Evolutionary conservation across 2,329 filamentous ascomycete species (phyloP).

Genomic region (Sporothrix mexicana): DNA sequence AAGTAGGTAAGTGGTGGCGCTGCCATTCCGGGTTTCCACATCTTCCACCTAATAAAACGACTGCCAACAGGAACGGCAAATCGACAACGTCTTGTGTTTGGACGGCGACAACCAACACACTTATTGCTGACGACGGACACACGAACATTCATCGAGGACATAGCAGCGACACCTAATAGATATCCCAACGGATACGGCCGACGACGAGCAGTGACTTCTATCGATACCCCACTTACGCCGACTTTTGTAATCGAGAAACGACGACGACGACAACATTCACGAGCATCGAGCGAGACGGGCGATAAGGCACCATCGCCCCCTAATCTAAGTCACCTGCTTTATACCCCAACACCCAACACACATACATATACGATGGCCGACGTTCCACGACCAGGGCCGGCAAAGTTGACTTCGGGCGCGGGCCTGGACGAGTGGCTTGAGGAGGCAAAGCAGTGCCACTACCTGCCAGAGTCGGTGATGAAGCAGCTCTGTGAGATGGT

Average conservation of each 20-base stretch:
- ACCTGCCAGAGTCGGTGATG: constrained; percentile 94
- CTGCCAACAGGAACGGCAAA: neutral
- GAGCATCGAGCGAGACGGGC: neutral
- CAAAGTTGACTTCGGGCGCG: constrained; percentile 80
- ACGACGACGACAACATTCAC: neutral
- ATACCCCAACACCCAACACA: constrained; percentile 34
- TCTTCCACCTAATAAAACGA: neutral
- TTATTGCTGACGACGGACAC: neutral
- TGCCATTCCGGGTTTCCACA: neutral
- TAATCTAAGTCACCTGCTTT: neutral
- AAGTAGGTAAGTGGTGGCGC: neutral
- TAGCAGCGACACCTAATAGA: no score
- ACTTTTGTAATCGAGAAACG: constrained; percentile 1
- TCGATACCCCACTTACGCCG: neutral
- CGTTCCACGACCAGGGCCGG: constrained; percentile 89
- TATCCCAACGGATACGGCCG: no score
- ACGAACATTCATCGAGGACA: no score
- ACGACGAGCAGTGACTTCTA: neutral
- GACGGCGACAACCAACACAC: neutral
- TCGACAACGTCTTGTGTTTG: constrained; percentile 12
- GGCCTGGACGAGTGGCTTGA: constrained; percentile 96
- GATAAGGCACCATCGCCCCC: neutral
- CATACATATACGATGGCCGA: constrained; percentile 46
- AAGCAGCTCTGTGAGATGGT: constrained; percentile 99
- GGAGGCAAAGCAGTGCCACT: constrained; percentile 95